These are phyloP conservation scores for Coemansia sp. DNA, from an alignment of 192 early-diverging fungal genomes.

Conservation along the genomic window DNA sequence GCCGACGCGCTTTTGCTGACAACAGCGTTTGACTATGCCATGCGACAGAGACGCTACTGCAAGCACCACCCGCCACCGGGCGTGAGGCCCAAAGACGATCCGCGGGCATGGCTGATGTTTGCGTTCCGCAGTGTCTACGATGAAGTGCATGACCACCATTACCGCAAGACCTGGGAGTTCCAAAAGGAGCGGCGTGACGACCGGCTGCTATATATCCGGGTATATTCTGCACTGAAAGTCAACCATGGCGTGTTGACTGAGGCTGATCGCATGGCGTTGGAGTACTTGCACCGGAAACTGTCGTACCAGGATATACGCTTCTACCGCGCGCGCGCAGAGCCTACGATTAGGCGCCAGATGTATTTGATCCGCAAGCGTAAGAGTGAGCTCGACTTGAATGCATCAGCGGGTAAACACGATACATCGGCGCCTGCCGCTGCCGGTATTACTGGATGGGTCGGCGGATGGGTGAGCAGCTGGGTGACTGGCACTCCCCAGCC, in stretches of 20 bases:
- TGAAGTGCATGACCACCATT: slow-evolving; percentile 86
- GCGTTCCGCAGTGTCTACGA: slow-evolving; percentile 74
- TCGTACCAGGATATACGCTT: slow-evolving; percentile 89
- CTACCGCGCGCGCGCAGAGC: slow-evolving; percentile 77
- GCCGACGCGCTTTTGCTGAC: slow-evolving; percentile 75
- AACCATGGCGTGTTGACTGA: slow-evolving; percentile 48
- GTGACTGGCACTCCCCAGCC: slow-evolving; percentile 21
- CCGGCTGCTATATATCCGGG: slow-evolving; percentile 72
- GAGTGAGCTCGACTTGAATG: slow-evolving; percentile 22
- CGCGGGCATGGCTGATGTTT: slow-evolving; percentile 81
- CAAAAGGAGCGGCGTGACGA: slow-evolving; percentile 81
- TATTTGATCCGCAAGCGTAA: slow-evolving; percentile 58
- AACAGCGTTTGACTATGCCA: slow-evolving; percentile 78
- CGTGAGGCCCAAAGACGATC: slow-evolving; percentile 80
- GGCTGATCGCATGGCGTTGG: slow-evolving; percentile 58
- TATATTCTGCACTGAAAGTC: slow-evolving; percentile 65
- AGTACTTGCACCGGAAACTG: slow-evolving; percentile 72
- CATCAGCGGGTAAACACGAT: not conserved
- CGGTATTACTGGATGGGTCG: slow-evolving; percentile 52
- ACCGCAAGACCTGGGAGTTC: slow-evolving; percentile 83
- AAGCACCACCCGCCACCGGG: slow-evolving; percentile 81
- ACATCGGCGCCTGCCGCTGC: slow-evolving; percentile 10
- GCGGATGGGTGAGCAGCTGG: slow-evolving; percentile 56
- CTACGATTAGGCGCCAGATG: slow-evolving; percentile 72
- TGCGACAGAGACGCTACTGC: slow-evolving; percentile 82